Base-by-base conservation (phyloP, 805 yeast genomes). In the Tetrapisispora fleetii region DNA sequence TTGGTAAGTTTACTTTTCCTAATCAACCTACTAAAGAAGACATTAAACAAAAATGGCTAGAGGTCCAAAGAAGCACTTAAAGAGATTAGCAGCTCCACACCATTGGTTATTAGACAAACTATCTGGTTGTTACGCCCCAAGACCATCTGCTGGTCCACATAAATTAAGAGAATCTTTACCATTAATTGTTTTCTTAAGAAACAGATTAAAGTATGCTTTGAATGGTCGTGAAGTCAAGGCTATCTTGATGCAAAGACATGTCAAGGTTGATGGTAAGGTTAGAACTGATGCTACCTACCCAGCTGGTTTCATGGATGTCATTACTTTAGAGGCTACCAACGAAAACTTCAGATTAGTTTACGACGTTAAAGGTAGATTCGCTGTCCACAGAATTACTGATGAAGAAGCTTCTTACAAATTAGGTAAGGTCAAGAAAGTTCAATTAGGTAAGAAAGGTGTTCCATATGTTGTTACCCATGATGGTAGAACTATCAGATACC, bases 101-200 rank as follows among this genome's bases (percentile, higher is more conserved):
- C 99, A 93, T 85, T 93, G 99, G 99, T 86, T 93, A 95, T 86
- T 93, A 80, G 99, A 95, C 95, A 93, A 93, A 80, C 82, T 93
- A 79, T 86, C 97, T 72, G 99, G 99, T 74, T 80, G 87, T 71
- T 93, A 93, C 75, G 99, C 99, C 60, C 99, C 99, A 80, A 89
- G 98, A 80, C 96, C 98, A 72, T 89, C 97, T 59, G 84, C 95
- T 67, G 99, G 99, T 81, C 99, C 99, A 74, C 99, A 91, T 82
- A 93, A 91, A 79, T 82, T 90, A 73, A 85, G 97, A 77, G 98
- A 90, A 80, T 90, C 96, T 56, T 84, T 90, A 71, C 98, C 98
- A 72, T 83, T 90, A 76, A 81, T 91, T 70, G 91, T 90, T 64
- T 91, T 91, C 80, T 78, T 91, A 71, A 87, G 97, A 83, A 91